phyloP scores from a whole-genome alignment of 306 rosid species.

The Prunus padus region DNA sequence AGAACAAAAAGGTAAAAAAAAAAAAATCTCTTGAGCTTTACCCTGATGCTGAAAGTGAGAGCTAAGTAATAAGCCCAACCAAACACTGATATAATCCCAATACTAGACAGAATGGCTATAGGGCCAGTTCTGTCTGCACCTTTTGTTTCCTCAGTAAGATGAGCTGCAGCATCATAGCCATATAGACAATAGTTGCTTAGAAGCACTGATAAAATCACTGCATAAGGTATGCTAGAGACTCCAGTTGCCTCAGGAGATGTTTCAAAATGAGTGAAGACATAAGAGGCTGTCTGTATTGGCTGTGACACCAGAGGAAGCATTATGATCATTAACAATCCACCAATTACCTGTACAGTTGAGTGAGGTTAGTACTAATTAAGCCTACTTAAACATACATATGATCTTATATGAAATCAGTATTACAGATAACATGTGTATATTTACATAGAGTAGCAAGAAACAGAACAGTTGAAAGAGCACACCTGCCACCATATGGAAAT shows the following conservation, averaged over 20 bases:
- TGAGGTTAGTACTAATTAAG: not conserved
- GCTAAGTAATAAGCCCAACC: conserved; percentile 25
- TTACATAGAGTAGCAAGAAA: not conserved
- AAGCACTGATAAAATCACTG: conserved; percentile 27
- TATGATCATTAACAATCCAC: conserved; percentile 22
- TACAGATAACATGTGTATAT: not conserved
- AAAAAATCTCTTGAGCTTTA: not conserved
- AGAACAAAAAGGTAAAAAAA: not conserved
- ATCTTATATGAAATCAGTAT: too few relatives aligned
- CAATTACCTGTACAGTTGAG: conserved; percentile 17
- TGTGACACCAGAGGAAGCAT: conserved; percentile 28
- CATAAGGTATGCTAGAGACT: conserved; percentile 26
- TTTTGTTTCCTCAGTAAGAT: conserved; percentile 32
- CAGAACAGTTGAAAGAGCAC: not conserved
- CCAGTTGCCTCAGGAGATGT: conserved; percentile 26
- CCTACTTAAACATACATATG: not conserved
- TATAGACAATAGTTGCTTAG: conserved; percentile 21
- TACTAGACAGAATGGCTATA: conserved; percentile 20
- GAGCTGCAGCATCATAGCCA: conserved; percentile 33
- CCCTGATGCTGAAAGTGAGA: conserved; percentile 19
- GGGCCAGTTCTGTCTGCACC: conserved; percentile 30
- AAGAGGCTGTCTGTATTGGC: conserved; percentile 21
- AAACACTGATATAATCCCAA: conserved; percentile 25
- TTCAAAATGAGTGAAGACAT: conserved; percentile 30
- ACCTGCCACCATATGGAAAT: conserved; percentile 39